Base-by-base conservation (phyloP, 495 filamentous ascomycete species). In the Hyaloscypha hepaticicola region DNA sequence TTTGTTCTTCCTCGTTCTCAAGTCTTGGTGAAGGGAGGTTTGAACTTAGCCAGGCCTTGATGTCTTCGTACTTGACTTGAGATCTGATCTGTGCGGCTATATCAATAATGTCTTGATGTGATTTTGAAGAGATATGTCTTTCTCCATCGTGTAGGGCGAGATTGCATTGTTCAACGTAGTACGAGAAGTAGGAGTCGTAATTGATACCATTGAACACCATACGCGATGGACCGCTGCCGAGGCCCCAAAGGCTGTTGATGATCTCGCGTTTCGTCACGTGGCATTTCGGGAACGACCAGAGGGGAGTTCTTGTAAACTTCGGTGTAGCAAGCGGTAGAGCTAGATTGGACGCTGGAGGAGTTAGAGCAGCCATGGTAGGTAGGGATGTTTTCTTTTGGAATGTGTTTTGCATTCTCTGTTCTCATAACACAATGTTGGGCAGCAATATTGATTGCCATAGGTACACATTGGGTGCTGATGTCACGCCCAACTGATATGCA, bases 71-170 rank as follows among this genome's bases (percentile, higher is more conserved):
- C 64, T 24, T 49, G 6, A 27, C 22, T 1, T 26, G 34, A 45
- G 12, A 31, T 51, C 28, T 34, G 9, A 65, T 19, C 24, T 38
- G 21, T 9, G 8, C 26, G 0, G 48, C 38, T 16, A 65, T 65
- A 25, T 65, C 55, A 4, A 65, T 8, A 27, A 65, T 29, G 28
- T 65, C 55, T 27, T 58, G 38, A 38, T 65, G 62, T 24, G 62
- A 58, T 51, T 25, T 29, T 26, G 41, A 1, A 25, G 45, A 29
- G 14, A 31, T 28, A 50, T 38, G 31, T 8, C 9, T 55, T 53
- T 28, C 60, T 38, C 29, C 31, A 21, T 29, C 50, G 12, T 62
- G 22, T 5, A 52, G 48, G 7, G 60, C 60, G 26, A 24, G 19
- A 29, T 29, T 55, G 22, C 60, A 62, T 55, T 62, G 60, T 31